Evolutionary conservation across 148 eudicot genomes (phyloP), one percentile per base, ranked within the genome.

Genomic region (Rhododendron kiyosumense): DNA sequence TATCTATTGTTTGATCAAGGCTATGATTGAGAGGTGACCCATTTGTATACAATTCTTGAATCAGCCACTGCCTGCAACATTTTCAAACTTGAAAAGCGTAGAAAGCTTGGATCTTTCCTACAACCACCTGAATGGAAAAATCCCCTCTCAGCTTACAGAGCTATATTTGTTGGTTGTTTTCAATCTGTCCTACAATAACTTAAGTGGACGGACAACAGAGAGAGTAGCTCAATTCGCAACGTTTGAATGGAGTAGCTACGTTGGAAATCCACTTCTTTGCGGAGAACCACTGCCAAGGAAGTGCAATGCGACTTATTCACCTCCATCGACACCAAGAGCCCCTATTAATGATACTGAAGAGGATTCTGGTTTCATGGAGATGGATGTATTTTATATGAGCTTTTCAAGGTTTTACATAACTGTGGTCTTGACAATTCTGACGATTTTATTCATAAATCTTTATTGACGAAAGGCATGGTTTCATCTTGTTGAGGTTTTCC

Each of bases 231-330:
- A 61, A 61, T 61, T 61, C 3, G n/a, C 10, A 61, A 61, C 67
- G 22, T 61, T 61, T 22, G 67, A 22, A 61, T 22, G 10, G 26
- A 22, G 9, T 22, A 61, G 26, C 45, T 81, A 81, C 4, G 3
- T 22, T 5, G 71, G 83, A 28, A 81, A 81, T 52, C 83, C 67
- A 30, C 14, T 81, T 15, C 43, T 81, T 81, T 81, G 83, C 7
- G 48, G 71, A 18, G 45, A 30, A 32, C 83, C 83, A 32, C 5
- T 81, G 12, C 45, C 30, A 20, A 54, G 59, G 20, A 81, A 5
- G 36, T 81, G 83, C 30, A 18, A 20, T 15, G 26, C 46, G 4
- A 7, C 6, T 24, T n/a, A 57, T 30, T 54, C 69, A 54, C 26
- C 83, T 15, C 15, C 45, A 54, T 3, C 30, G 24, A 54, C 9